Conservation (phyloP, 306 rosid species). For the Myrica gale region DNA sequence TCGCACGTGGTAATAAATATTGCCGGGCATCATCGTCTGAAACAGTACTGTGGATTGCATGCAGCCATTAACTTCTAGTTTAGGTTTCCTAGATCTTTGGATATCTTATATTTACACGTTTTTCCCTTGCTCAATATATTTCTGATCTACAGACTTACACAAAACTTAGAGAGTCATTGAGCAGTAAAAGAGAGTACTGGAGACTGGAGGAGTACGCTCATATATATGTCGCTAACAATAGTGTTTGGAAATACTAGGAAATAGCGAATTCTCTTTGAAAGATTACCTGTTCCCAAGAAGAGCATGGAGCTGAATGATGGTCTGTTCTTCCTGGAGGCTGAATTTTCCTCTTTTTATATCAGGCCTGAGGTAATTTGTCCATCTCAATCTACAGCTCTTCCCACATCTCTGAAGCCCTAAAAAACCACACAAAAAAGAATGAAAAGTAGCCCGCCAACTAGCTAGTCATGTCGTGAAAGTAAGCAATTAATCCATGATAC, state of each 20-base stretch:
- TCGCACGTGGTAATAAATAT: too few relatives aligned
- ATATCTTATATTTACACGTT: too few relatives aligned
- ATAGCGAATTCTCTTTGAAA: too few relatives aligned
- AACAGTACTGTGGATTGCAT: background rate
- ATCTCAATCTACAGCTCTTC: conserved; percentile 33
- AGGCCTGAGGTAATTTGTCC: conserved; percentile 26
- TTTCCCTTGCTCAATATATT: background rate
- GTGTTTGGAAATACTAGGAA: background rate
- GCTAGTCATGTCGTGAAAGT: too few relatives aligned
- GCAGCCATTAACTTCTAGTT: background rate
- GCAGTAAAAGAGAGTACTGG: background rate
- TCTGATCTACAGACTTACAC: background rate
- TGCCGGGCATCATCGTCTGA: too few relatives aligned
- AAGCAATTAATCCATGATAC: background rate
- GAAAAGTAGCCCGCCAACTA: background rate
- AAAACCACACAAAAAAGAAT: background rate
- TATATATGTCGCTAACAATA: background rate
- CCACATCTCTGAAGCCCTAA: conserved; percentile 34
- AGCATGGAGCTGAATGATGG: conserved; percentile 32
- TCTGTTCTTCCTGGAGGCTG: conserved; percentile 21
- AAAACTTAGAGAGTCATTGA: background rate
- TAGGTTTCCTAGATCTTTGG: too few relatives aligned
- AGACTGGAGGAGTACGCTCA: background rate
- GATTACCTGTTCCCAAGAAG: conserved; percentile 29
- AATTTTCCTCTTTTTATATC: conserved; percentile 30